A percentile compares a stretch with the other conserved stretches of the same genome.
Conservation (phyloP, 176 grass and related monocot species). For the Hsuehochloa calcarea region DNA sequence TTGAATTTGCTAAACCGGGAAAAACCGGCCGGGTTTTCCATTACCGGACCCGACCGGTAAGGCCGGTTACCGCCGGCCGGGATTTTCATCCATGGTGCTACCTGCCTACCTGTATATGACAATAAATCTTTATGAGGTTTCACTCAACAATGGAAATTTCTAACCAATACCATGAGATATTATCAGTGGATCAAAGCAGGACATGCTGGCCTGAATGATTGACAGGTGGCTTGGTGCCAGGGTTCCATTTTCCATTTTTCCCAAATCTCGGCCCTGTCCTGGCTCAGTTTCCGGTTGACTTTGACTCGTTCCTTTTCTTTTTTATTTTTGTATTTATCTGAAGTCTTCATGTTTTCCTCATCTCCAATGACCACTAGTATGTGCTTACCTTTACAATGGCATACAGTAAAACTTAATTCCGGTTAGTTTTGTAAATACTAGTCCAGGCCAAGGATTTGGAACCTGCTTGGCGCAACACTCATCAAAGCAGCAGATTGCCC, state of each 20-base stretch:
- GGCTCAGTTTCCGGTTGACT: neutral
- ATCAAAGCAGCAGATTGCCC: neutral
- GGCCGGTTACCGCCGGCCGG: too few species aligned
- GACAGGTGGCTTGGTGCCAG: neutral
- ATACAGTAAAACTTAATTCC: neutral
- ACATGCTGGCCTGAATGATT: neutral
- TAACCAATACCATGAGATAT: neutral
- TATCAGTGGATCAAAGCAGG: neutral
- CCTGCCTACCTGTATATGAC: conserved; percentile 8
- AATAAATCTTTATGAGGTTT: neutral
- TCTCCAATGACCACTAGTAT: neutral
- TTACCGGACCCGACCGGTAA: too few species aligned
- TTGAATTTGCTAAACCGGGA: too few species aligned
- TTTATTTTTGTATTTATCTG: neutral
- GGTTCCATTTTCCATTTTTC: neutral
- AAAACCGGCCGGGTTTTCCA: too few species aligned
- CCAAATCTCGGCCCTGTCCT: neutral
- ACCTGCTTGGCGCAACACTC: neutral
- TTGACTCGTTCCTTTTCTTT: neutral
- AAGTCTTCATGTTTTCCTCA: neutral
- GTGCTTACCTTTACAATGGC: neutral
- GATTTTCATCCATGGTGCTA: too few species aligned
- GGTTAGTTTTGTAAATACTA: neutral
- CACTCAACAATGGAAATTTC: neutral
- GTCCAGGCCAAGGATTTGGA: neutral